Conservation (phyloP, 331 rosid species). For the Phaseolus coccineus region DNA sequence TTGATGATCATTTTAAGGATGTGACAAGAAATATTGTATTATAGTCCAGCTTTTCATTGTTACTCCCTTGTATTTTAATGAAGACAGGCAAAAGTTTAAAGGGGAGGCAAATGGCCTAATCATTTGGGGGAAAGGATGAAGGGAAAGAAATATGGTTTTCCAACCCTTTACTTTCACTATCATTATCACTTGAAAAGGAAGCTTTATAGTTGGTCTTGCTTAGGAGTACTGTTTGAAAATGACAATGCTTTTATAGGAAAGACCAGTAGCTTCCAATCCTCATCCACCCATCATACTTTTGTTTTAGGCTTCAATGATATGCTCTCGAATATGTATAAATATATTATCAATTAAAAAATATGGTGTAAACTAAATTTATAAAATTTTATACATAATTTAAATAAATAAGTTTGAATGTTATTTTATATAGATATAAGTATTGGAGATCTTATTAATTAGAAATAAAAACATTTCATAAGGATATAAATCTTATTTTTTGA, state of each 20-base stretch:
- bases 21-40: conserved; percentile 46
- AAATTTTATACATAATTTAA: too few species aligned
- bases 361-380: background rate
- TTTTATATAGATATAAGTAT: too few species aligned
- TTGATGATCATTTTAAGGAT: conserved; percentile 25
- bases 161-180: conserved; percentile 71
- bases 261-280: conserved; percentile 35
- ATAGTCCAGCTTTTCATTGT: background rate
- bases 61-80: conserved; percentile 41
- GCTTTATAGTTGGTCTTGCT: conserved; percentile 69
- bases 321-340: background rate
- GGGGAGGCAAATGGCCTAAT: conserved; percentile 58
- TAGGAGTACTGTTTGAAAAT: conserved; percentile 53
- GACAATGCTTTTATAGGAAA: conserved; percentile 50
- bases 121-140: conserved; percentile 79
- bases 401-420: too few species aligned
- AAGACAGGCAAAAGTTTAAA: conserved; percentile 51
- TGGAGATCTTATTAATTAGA: too few species aligned
- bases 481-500: too few species aligned
- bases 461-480: too few species aligned
- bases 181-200: conserved; percentile 83
- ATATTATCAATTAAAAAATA: background rate
- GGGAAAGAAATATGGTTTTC: conserved; percentile 66
- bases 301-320: background rate
- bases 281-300: conserved; percentile 11